phyloP scores from a whole-genome alignment of 2,329 filamentous ascomycete genomes.

The Juglanconis juglandina region DNA sequence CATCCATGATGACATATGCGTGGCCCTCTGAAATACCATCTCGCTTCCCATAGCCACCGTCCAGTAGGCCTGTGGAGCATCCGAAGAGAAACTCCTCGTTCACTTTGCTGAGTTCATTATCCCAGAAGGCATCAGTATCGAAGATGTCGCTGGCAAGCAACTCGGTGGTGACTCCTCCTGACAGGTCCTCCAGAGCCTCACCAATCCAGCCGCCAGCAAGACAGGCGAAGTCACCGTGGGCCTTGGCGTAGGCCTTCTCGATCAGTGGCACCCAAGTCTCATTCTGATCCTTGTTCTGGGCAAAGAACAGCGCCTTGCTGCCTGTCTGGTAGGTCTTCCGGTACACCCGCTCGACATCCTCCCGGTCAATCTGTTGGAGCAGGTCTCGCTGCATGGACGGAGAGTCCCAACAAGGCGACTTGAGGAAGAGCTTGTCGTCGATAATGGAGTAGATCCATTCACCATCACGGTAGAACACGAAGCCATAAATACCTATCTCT shows the following conservation, averaged over 20 bases:
- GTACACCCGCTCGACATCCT: constrained; percentile 62
- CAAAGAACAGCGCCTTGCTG: constrained; percentile 72
- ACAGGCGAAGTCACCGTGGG: constrained; percentile 72
- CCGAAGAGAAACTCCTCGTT: constrained; percentile 75
- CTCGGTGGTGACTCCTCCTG: constrained; percentile 64
- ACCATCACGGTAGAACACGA: constrained; percentile 83
- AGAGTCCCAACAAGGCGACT: constrained; percentile 78
- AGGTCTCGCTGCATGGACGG: constrained; percentile 67
- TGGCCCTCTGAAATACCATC: constrained; percentile 58
- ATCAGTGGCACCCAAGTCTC: constrained; percentile 78
- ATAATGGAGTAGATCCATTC: constrained; percentile 92
- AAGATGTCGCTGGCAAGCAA: constrained; percentile 66
- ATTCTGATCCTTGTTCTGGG: constrained; percentile 69
- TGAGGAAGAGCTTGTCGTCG: constrained; percentile 85
- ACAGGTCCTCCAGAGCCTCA: constrained; percentile 58
- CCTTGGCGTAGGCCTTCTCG: constrained; percentile 79
- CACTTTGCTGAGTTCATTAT: constrained; percentile 70
- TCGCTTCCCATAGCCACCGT: constrained; percentile 43
- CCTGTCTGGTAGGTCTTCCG: constrained; percentile 70
- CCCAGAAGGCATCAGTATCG: constrained; percentile 76
- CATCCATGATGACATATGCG: constrained; percentile 59
- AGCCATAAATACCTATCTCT: constrained; percentile 80
- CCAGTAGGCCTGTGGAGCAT: constrained; percentile 49
- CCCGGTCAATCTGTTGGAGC: constrained; percentile 71
- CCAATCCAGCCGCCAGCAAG: constrained; percentile 69